phyloP scores from a whole-genome alignment of 75 land plant genomes.

The Gnetum montanum region DNA sequence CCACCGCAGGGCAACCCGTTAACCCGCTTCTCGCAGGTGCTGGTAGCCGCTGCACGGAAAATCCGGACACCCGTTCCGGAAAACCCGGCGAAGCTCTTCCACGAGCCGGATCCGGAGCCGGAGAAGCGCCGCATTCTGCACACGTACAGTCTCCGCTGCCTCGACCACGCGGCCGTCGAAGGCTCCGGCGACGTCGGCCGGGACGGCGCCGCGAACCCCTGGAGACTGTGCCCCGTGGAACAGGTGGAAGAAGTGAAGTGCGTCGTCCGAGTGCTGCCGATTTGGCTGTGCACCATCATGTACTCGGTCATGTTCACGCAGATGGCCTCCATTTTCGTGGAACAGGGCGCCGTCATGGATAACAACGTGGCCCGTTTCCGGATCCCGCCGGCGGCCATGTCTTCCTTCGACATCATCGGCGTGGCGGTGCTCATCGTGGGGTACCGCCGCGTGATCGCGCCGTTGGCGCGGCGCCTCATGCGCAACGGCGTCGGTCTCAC shows the following conservation, averaged over 20 bases:
- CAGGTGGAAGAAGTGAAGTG: conserved; percentile 74
- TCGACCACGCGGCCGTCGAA: too few relatives aligned
- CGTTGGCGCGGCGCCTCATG: conserved; percentile 15
- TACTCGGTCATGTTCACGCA: conserved; percentile 56
- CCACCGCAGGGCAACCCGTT: conserved; percentile 69
- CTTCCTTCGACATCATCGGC: conserved; percentile 45
- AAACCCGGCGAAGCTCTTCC: conserved; percentile 19
- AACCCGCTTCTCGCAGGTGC: conserved; percentile 63
- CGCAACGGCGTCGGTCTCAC: conserved; percentile 16
- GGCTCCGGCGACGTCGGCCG: too few relatives aligned
- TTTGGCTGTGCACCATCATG: conserved; percentile 55
- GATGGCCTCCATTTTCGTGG: conserved; percentile 53
- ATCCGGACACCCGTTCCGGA: conserved; percentile 23
- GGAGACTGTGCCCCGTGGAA: conserved; percentile 53
- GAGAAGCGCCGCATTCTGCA: too few relatives aligned
- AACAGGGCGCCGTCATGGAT: conserved; percentile 72
- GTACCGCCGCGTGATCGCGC: conserved; percentile 39
- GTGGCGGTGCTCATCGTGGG: conserved; percentile 31
- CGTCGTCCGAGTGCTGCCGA: conserved; percentile 40
- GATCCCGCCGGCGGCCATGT: conserved; percentile 67
- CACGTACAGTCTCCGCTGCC: too few relatives aligned
- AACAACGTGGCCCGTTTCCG: conserved; percentile 27
- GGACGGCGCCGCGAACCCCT: too few relatives aligned
- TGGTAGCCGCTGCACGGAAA: conserved; percentile 56
- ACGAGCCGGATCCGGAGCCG: too few relatives aligned